Evolutionary conservation across 768 basidiomycete species (phyloP).

Genomic region (Rhizopogon salebrosus): DNA sequence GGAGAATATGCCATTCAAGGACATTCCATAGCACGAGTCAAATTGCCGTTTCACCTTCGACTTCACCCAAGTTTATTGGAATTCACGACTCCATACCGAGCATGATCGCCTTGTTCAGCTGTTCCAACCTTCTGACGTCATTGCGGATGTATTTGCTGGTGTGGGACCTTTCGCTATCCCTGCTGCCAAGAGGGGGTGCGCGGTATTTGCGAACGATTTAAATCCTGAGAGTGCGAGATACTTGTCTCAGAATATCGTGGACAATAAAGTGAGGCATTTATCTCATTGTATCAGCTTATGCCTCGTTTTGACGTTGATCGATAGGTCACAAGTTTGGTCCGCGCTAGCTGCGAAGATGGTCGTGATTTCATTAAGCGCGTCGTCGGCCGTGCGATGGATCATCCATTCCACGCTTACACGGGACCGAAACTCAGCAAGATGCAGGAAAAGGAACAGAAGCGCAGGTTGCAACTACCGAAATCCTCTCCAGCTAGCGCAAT

Average conservation of each 20-base stretch:
- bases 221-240: constrained; percentile 87
- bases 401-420: constrained; percentile 61
- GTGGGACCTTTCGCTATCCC: constrained; percentile 96
- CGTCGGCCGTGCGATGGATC: constrained; percentile 45
- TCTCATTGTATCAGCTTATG: background rate
- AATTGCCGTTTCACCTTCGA: constrained; percentile 89
- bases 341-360: constrained; percentile 80
- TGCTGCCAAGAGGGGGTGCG: constrained; percentile 86
- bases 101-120: constrained; percentile 77
- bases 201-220: constrained; percentile 88
- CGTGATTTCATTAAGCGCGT: constrained; percentile 73
- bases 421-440: constrained; percentile 33
- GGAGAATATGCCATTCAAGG: constrained; percentile 1
- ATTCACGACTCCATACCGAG: constrained; percentile 89
- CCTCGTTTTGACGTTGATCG: constrained; percentile 3
- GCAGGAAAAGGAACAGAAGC: constrained; percentile 42
- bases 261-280: constrained; percentile 63
- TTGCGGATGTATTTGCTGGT: constrained; percentile 95
- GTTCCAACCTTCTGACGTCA: constrained; percentile 71
- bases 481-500: background rate
- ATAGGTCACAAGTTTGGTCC: constrained; percentile 63
- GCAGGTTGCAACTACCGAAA: constrained; percentile 14
- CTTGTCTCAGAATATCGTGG: constrained; percentile 60
- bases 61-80: constrained; percentile 97
- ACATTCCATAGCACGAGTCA: constrained; percentile 61